phyloP scores from a whole-genome alignment of 148 eudicot species.

The Camellia lanceoleosa region DNA sequence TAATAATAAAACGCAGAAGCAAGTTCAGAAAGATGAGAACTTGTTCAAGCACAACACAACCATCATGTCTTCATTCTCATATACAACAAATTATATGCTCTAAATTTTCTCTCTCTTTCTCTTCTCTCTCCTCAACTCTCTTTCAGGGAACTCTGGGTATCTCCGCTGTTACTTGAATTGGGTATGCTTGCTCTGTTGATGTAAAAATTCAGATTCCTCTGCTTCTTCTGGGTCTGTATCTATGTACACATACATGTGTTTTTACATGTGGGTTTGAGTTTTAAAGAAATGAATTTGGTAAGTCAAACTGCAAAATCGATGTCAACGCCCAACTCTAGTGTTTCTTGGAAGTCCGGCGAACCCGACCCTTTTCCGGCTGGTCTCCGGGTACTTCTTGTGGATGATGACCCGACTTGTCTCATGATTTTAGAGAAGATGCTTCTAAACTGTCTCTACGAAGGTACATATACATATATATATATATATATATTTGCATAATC shows the following conservation, averaged over 20 bases:
- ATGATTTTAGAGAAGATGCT: slow-evolving; percentile 95
- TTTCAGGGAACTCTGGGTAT: slow-evolving; percentile 11
- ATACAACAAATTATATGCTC: slow-evolving; percentile 5
- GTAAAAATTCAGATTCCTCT: neutral
- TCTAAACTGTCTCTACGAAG: slow-evolving; percentile 75
- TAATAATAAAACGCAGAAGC: neutral
- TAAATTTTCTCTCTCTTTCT: slow-evolving; percentile 18
- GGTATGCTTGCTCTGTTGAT: neutral
- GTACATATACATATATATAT: slow-evolving; percentile 26
- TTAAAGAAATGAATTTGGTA: slow-evolving; percentile 64
- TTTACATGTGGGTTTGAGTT: slow-evolving; percentile 18
- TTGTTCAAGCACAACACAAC: slow-evolving; percentile 14
- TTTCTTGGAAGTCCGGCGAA: slow-evolving; percentile 48
- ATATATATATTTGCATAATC: neutral
- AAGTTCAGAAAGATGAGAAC: slow-evolving; percentile 12
- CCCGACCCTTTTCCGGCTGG: slow-evolving; percentile 85
- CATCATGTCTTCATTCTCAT: slow-evolving; percentile 23
- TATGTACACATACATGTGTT: neutral
- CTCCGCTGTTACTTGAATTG: slow-evolving; percentile 11
- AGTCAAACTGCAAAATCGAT: slow-evolving; percentile 48
- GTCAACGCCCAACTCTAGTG: slow-evolving; percentile 43
- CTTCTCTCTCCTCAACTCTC: slow-evolving; percentile 5
- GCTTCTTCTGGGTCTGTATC: slow-evolving; percentile 4
- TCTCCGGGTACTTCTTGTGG: slow-evolving; percentile 85
- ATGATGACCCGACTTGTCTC: slow-evolving; percentile 95